A percentile compares a stretch with the other conserved stretches of the same genome.
Evolutionary conservation across 768 basidiomycete species (phyloP).

Genomic region (Botryobasidium botryosum): DNA sequence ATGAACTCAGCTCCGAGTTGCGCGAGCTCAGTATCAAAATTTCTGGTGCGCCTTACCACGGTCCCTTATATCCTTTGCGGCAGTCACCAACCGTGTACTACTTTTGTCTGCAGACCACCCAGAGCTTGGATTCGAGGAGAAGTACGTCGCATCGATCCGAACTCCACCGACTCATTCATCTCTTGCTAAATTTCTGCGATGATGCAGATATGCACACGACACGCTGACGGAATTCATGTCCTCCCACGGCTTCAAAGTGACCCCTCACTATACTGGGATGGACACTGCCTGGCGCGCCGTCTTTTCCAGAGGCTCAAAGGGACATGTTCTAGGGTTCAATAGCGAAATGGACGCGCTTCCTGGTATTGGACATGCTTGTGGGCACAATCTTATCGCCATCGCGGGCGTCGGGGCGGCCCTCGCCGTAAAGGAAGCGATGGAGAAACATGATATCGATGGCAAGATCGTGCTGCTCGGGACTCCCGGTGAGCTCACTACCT

Average conservation of each 20-base stretch:
- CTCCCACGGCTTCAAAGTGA: constrained; percentile 46
- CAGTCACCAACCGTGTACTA: constrained; percentile 11
- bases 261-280: constrained; percentile 36
- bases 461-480: constrained; percentile 61
- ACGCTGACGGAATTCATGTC: constrained; percentile 48
- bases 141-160: constrained; percentile 6
- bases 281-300: constrained; percentile 63
- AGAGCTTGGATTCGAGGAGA: constrained; percentile 13
- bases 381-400: constrained; percentile 72
- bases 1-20: constrained; percentile 38
- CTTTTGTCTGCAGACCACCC: constrained; percentile 15
- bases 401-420: constrained; percentile 54
- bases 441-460: constrained; percentile 44
- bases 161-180: background rate
- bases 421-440: constrained; percentile 45
- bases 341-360: constrained; percentile 61
- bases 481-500: constrained; percentile 33
- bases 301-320: constrained; percentile 46
- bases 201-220: constrained; percentile 49
- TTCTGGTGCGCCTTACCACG: constrained; percentile 30
- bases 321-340: constrained; percentile 58
- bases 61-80: background rate
- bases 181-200: background rate
- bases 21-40: constrained; percentile 52
- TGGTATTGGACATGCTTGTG: constrained; percentile 32